Conservation (phyloP, 805 yeast genomes). For the Crinitomyces ghanaensis region DNA sequence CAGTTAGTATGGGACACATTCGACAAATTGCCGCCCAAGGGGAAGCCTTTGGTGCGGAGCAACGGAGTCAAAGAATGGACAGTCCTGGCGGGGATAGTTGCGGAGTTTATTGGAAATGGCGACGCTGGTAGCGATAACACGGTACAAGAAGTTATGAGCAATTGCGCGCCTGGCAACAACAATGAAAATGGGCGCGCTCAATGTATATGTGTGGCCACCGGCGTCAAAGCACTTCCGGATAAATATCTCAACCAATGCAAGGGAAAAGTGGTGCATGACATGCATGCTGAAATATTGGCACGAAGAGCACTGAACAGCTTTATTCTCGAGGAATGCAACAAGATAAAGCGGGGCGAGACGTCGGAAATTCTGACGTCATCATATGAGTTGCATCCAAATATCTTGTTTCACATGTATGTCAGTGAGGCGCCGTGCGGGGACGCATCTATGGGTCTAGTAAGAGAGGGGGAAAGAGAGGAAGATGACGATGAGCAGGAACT, state of each 20-base stretch:
- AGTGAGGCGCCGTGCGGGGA: constrained; percentile 91
- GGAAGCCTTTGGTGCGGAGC: constrained; percentile 50
- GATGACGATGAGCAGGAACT: no score
- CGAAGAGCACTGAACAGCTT: constrained; percentile 58
- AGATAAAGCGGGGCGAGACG: constrained; percentile 11
- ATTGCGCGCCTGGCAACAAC: not conserved
- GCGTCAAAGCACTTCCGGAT: constrained; percentile 70
- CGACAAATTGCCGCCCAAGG: constrained; percentile 26
- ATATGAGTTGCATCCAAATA: no score
- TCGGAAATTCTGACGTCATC: constrained; percentile 13
- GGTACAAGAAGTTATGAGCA: constrained; percentile 10
- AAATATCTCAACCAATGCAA: constrained; percentile 29
- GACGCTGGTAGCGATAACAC: no score
- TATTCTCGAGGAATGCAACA: constrained; percentile 38
- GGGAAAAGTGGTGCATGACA: constrained; percentile 70
- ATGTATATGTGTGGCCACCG: constrained; percentile 54
- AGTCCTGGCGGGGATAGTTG: constrained; percentile 64
- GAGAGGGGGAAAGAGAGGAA: constrained; percentile 16
- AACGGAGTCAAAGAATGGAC: constrained; percentile 76
- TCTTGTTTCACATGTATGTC: constrained; percentile 33
- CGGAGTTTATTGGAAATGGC: no score
- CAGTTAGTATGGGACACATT: constrained; percentile 17
- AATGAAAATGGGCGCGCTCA: constrained; percentile 17
- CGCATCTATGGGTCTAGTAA: constrained; percentile 48
- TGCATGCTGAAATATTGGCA: constrained; percentile 80